phyloP scores from a whole-genome alignment of 1,284 basidiomycete genomes.

The Marasmius tenuissimus region DNA sequence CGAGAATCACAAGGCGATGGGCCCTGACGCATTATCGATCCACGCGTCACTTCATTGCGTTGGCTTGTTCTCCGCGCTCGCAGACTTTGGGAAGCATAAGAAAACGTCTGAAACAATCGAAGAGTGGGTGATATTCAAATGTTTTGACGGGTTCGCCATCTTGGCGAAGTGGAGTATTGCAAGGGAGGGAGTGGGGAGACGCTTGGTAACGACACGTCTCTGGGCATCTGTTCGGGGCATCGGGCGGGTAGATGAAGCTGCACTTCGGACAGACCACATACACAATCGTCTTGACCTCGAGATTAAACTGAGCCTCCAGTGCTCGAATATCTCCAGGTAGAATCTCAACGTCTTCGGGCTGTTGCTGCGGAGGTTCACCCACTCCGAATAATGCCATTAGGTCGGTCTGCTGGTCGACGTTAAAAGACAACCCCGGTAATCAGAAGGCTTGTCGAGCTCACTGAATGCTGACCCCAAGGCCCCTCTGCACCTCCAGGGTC shows the following conservation, averaged over 20 bases:
- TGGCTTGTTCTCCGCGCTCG: too few relatives aligned
- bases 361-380: too few relatives aligned
- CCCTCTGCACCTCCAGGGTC: too few relatives aligned
- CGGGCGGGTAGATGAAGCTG: background rate
- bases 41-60: too few relatives aligned
- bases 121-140: conserved; percentile 5
- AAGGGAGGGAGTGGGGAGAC: background rate
- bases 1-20: too few relatives aligned
- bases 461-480: too few relatives aligned
- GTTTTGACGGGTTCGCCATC: background rate
- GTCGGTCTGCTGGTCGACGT: too few relatives aligned
- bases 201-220: background rate
- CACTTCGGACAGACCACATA: background rate
- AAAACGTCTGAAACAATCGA: conserved; percentile 6
- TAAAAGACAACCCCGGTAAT: too few relatives aligned
- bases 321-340: background rate
- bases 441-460: too few relatives aligned
- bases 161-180: background rate
- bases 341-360: too few relatives aligned
- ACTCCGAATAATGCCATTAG: too few relatives aligned
- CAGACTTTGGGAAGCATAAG: background rate
- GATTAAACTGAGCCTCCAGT: background rate
- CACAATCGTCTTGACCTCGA: background rate
- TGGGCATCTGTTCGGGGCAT: background rate
- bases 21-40: too few relatives aligned